phyloP scores from a whole-genome alignment of 2,329 filamentous ascomycete genomes.

The Neofusicoccum sp. region DNA sequence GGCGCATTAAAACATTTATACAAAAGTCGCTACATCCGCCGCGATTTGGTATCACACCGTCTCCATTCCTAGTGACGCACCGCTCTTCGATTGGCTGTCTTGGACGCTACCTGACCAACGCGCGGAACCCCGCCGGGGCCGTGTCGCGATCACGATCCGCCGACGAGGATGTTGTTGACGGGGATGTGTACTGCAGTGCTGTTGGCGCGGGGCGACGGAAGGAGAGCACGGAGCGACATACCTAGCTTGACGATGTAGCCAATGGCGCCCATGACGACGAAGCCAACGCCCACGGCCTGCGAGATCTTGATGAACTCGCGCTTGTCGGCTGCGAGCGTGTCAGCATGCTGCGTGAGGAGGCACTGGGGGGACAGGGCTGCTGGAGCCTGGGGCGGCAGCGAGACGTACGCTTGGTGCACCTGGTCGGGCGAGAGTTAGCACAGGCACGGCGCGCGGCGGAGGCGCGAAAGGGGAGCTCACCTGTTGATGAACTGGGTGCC shows the following conservation, averaged over 20 bases:
- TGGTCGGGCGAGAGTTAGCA: constrained; percentile 1
- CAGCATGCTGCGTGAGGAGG: background rate
- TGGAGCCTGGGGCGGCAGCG: no score
- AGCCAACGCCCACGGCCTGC: constrained; percentile 52
- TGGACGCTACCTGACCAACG: background rate
- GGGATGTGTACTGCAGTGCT: constrained; percentile 50
- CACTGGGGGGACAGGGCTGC: background rate
- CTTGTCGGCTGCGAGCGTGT: constrained; percentile 31
- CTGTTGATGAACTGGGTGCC: constrained; percentile 53
- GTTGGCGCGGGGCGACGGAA: constrained; percentile 9
- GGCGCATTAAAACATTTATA: constrained; percentile 18
- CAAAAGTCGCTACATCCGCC: constrained; percentile 7
- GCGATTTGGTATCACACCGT: constrained; percentile 15
- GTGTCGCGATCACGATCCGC: constrained; percentile 35
- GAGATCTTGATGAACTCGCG: constrained; percentile 37
- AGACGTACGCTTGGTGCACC: constrained; percentile 50
- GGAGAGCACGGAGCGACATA: constrained; percentile 26
- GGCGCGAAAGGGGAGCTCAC: constrained; percentile 17
- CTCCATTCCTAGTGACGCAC: background rate
- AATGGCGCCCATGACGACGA: constrained; percentile 57
- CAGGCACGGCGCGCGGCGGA: background rate
- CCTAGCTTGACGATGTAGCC: constrained; percentile 57
- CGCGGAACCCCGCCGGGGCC: background rate
- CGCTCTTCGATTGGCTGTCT: background rate
- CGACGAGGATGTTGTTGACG: constrained; percentile 57